Percentiles rank a stretch among this genome's conserved stretches.
These are phyloP conservation scores for Hypoxylon sp. DNA, from an alignment of 2,329 filamentous ascomycete species.

Conservation along the genomic window DNA sequence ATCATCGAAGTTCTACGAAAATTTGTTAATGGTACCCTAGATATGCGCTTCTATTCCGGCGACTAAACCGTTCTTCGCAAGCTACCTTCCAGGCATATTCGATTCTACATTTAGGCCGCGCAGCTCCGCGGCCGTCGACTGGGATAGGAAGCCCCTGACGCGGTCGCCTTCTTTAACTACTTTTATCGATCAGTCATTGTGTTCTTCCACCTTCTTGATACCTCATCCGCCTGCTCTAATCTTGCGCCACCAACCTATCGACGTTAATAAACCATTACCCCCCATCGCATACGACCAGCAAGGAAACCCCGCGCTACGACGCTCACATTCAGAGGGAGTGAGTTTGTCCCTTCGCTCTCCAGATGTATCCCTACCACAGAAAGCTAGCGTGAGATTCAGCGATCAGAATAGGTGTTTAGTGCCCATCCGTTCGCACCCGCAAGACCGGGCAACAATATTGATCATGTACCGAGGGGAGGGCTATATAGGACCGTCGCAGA, in stretches of 20 bases:
- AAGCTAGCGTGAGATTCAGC: slow-evolving; percentile 22
- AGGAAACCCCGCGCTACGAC: slow-evolving; percentile 13
- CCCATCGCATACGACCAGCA: slow-evolving; percentile 33
- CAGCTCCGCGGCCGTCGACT: slow-evolving; percentile 17
- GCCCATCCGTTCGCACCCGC: slow-evolving; percentile 10
- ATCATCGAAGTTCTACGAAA: background rate
- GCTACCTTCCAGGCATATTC: slow-evolving; percentile 49
- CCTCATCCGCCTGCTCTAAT: slow-evolving; percentile 23
- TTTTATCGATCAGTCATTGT: slow-evolving; percentile 33
- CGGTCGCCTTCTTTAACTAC: slow-evolving; percentile 27
- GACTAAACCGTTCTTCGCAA: slow-evolving; percentile 59
- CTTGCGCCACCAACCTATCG: slow-evolving; percentile 14
- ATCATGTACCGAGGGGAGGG: slow-evolving; percentile 42
- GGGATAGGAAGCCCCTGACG: slow-evolving; percentile 27
- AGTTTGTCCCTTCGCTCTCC: background rate
- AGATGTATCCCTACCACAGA: slow-evolving; percentile 14
- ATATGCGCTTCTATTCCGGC: slow-evolving; percentile 60
- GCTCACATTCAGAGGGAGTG: background rate
- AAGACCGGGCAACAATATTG: slow-evolving; percentile 41
- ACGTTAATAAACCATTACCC: slow-evolving; percentile 51
- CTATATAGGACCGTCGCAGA: slow-evolving; percentile 12
- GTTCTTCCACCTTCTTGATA: slow-evolving; percentile 29
- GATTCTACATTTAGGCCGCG: slow-evolving; percentile 24
- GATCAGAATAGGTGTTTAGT: slow-evolving; percentile 14
- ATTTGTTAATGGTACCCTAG: slow-evolving; percentile 40